phyloP scores from a whole-genome alignment of 108 stramenopile genomes.

The Nitzschia sp. region DNA sequence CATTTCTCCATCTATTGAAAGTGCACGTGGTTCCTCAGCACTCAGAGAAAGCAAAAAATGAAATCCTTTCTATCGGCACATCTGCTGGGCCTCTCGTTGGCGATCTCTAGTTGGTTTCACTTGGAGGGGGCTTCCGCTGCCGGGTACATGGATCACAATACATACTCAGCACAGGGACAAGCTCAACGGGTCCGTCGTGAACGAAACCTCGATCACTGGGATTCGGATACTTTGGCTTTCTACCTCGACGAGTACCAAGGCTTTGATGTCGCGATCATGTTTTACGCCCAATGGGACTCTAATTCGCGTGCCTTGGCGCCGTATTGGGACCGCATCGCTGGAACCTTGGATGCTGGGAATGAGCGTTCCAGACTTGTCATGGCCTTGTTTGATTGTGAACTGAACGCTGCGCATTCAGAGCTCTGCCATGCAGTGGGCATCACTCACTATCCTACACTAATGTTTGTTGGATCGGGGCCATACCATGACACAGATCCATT shows the following conservation, averaged over 20 bases:
- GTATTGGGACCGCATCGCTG: slow-evolving; percentile 69
- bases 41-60: too few relatives aligned
- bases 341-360: slow-evolving; percentile 59
- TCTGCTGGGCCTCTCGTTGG: not conserved
- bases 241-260: slow-evolving; percentile 66
- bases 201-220: slow-evolving; percentile 79
- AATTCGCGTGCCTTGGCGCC: slow-evolving; percentile 76
- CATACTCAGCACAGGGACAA: not conserved
- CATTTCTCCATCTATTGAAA: too few relatives aligned
- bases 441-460: slow-evolving; percentile 68
- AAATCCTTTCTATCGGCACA: not conserved
- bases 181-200: slow-evolving; percentile 37
- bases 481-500: slow-evolving; percentile 62
- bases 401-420: slow-evolving; percentile 44
- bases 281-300: slow-evolving; percentile 74
- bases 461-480: slow-evolving; percentile 70
- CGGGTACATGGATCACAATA: not conserved
- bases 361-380: slow-evolving; percentile 54
- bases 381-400: slow-evolving; percentile 84
- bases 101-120: not conserved
- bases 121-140: not conserved
- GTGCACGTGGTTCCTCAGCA: too few relatives aligned
- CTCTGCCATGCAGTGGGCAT: slow-evolving; percentile 57
- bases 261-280: slow-evolving; percentile 81
- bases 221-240: slow-evolving; percentile 74